Conservation (phyloP, 1,139 yeast species). For the Oligophagozyma castellii region DNA sequence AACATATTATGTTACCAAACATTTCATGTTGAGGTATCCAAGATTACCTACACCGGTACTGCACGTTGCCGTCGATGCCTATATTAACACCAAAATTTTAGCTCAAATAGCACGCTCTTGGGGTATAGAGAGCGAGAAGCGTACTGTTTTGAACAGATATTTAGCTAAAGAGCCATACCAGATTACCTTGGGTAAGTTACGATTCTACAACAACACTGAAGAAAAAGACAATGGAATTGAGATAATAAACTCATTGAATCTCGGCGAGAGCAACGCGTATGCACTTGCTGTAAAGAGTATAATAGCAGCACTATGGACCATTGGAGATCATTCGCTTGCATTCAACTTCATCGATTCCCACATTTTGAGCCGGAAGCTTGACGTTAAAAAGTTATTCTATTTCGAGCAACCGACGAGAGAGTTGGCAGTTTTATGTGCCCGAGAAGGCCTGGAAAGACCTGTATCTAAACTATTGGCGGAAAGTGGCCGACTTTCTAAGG, state of each 20-base stretch:
- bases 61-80: conserved; percentile 60
- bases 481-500: conserved; percentile 75
- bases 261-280: conserved; percentile 22
- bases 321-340: conserved; percentile 25
- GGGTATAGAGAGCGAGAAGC: conserved; percentile 76
- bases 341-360: conserved; percentile 59
- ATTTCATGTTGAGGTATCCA: conserved; percentile 66
- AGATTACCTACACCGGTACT: conserved; percentile 75
- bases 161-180: conserved; percentile 57
- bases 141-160: conserved; percentile 51
- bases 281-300: conserved; percentile 58
- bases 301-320: conserved; percentile 53
- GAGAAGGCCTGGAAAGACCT: conserved; percentile 66
- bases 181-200: conserved; percentile 49
- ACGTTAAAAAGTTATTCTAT: conserved; percentile 57
- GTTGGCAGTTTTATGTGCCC: conserved; percentile 60
- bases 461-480: conserved; percentile 78
- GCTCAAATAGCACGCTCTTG: conserved; percentile 55
- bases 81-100: conserved; percentile 52
- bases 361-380: conserved; percentile 66
- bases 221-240: conserved; percentile 21
- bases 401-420: conserved; percentile 83
- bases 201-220: conserved; percentile 30
- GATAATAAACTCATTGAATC: conserved; percentile 12
- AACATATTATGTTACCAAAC: conserved; percentile 62